phyloP scores from a whole-genome alignment of 83 land plant genomes.

The Thuja plicata region DNA sequence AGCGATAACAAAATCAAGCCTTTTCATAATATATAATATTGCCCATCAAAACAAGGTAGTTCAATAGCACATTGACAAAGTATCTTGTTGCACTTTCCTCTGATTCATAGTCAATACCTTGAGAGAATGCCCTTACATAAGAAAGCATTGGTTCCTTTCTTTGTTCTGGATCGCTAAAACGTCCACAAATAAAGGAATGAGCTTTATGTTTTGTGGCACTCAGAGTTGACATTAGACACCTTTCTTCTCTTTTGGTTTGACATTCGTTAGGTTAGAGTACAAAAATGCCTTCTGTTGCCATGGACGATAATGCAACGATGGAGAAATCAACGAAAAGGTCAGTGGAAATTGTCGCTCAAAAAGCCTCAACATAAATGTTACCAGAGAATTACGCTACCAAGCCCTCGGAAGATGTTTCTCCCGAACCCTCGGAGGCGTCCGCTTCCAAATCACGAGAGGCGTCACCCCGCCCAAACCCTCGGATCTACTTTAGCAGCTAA shows the following conservation, averaged over 20 bases:
- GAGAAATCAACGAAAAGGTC: too few relatives aligned
- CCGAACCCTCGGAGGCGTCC: too few relatives aligned
- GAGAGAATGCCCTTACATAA: conserved; percentile 71
- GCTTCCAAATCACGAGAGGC: too few relatives aligned
- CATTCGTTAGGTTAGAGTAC: too few relatives aligned
- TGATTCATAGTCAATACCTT: conserved; percentile 60
- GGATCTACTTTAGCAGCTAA: conserved; percentile 58
- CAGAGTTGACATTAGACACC: conserved; percentile 56
- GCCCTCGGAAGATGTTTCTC: too few relatives aligned
- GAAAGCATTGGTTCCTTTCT: conserved; percentile 68
- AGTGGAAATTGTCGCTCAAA: too few relatives aligned
- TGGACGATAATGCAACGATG: too few relatives aligned
- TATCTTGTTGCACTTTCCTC: conserved; percentile 65
- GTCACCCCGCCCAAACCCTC: too few relatives aligned
- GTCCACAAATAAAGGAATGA: conserved; percentile 74
- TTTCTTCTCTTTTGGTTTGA: too few relatives aligned
- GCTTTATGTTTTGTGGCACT: conserved; percentile 67
- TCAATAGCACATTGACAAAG: conserved; percentile 74
- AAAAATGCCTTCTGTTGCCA: too few relatives aligned
- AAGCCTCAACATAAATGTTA: too few relatives aligned
- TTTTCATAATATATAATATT: not conserved
- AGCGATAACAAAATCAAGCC: not conserved
- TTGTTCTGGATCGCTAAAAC: conserved; percentile 73
- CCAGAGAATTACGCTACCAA: too few relatives aligned
- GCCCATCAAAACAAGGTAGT: conserved; percentile 65